A percentile compares a stretch with the other conserved stretches of the same genome.
Evolutionary conservation across 1,284 basidiomycete genomes (phyloP).

Genomic region (Omphalotus olearius): DNA sequence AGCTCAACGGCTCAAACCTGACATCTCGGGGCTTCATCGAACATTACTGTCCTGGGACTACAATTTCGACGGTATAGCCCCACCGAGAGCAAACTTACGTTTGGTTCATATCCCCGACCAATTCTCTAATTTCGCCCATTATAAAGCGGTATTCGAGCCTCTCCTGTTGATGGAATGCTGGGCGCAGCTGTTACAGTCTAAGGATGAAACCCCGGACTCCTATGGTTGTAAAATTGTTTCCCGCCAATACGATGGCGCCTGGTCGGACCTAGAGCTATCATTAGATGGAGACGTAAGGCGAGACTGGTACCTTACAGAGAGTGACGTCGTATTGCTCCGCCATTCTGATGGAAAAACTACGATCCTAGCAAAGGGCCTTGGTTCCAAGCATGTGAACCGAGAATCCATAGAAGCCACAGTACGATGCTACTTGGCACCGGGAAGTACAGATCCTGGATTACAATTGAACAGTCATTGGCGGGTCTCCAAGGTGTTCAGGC

Average conservation of each 20-base stretch:
- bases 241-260: constrained; percentile 67
- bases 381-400: constrained; percentile 54
- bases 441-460: constrained; percentile 49
- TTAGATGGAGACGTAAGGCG: constrained; percentile 54
- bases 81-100: constrained; percentile 41
- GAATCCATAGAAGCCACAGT: constrained; percentile 38
- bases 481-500: constrained; percentile 83
- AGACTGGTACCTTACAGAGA: constrained; percentile 76
- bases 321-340: constrained; percentile 73
- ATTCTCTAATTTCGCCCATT: constrained; percentile 69
- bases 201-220: constrained; percentile 55
- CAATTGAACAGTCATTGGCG: constrained; percentile 68
- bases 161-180: constrained; percentile 91
- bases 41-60: constrained; percentile 89
- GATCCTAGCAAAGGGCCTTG: constrained; percentile 77
- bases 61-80: constrained; percentile 58
- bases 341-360: constrained; percentile 45
- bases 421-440: constrained; percentile 43
- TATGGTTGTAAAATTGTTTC: constrained; percentile 58
- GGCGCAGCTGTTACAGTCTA: constrained; percentile 81
- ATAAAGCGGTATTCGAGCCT: constrained; percentile 78
- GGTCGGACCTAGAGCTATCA: constrained; percentile 67
- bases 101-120: constrained; percentile 53
- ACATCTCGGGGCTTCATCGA: constrained; percentile 77
- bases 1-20: constrained; percentile 75